phyloP scores from a whole-genome alignment of 2,329 filamentous ascomycete species.

The Ophidiomyces ophidiicola region DNA sequence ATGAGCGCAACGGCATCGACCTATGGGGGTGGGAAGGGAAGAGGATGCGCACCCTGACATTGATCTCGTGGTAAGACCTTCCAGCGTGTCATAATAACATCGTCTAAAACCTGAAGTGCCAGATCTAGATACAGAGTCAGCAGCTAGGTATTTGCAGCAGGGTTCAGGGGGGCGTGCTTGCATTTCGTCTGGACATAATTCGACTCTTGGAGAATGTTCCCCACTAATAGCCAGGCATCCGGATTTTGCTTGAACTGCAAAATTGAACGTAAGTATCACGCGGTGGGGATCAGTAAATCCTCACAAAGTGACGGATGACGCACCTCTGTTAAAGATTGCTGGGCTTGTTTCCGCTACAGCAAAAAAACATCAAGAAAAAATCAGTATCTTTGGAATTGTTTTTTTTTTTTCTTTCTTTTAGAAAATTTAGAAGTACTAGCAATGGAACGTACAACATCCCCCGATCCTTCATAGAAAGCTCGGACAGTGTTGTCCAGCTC shows the following conservation, averaged over 20 bases:
- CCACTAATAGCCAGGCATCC: conserved; percentile 93
- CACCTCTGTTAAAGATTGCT: conserved; percentile 86
- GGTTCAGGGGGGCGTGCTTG: conserved; percentile 38
- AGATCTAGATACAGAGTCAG: conserved; percentile 49
- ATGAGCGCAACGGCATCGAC: conserved; percentile 18
- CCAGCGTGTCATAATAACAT: conserved; percentile 98
- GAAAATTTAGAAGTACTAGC: conserved; percentile 14
- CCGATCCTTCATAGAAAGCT: conserved; percentile 93
- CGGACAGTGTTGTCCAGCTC: conserved; percentile 96
- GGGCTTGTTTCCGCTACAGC: conserved; percentile 82
- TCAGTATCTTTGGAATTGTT: background rate
- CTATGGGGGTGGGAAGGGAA: conserved; percentile 1
- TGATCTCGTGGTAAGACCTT: conserved; percentile 94
- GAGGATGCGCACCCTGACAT: conserved; percentile 58
- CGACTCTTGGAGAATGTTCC: conserved; percentile 88
- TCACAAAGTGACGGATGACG: conserved; percentile 21
- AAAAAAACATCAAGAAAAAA: too few species aligned
- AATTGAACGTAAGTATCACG: conserved; percentile 12
- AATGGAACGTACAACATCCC: conserved; percentile 60
- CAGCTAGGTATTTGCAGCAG: conserved; percentile 23
- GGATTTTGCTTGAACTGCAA: conserved; percentile 94
- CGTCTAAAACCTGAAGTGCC: conserved; percentile 90
- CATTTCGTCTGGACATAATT: conserved; percentile 95
- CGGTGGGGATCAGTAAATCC: conserved; percentile 11
- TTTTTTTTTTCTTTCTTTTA: conserved; percentile 6